These are phyloP conservation scores for Amylostereum areolatum DNA, from an alignment of 1,284 basidiomycete species.

Conservation along the genomic window DNA sequence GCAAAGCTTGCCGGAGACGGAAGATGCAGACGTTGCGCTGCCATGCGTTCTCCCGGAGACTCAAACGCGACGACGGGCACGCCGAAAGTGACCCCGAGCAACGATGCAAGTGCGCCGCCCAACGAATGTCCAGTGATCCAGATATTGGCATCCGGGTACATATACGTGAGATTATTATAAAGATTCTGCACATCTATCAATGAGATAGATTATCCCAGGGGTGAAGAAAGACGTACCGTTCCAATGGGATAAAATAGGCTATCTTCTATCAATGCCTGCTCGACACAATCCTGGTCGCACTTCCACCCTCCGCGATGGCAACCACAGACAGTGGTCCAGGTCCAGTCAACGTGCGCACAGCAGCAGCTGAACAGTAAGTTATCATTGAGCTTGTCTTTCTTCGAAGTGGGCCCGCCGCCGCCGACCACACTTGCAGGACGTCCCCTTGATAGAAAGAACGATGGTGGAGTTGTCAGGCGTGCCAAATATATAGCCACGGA, in stretches of 20 bases:
- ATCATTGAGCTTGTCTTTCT: slow-evolving; percentile 93
- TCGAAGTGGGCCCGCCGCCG: slow-evolving; percentile 78
- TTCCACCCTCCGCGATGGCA: slow-evolving; percentile 82
- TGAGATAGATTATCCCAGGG: background rate
- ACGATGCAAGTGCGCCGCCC: slow-evolving; percentile 82
- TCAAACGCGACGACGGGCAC: slow-evolving; percentile 87
- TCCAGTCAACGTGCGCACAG: slow-evolving; percentile 91
- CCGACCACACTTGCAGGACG: slow-evolving; percentile 78
- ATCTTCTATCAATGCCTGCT: slow-evolving; percentile 74
- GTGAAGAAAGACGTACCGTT: slow-evolving; percentile 43
- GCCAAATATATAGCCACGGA: slow-evolving; percentile 89
- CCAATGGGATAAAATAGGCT: slow-evolving; percentile 87
- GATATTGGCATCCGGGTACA: slow-evolving; percentile 90
- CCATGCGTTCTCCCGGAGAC: slow-evolving; percentile 86
- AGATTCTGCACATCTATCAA: slow-evolving; percentile 52
- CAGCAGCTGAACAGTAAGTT: slow-evolving; percentile 98
- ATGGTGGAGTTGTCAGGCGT: slow-evolving; percentile 81
- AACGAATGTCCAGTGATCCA: slow-evolving; percentile 91
- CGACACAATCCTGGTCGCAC: slow-evolving; percentile 82
- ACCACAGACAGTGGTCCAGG: slow-evolving; percentile 93
- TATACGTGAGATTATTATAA: slow-evolving; percentile 89
- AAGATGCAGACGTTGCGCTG: slow-evolving; percentile 82
- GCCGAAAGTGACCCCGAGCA: slow-evolving; percentile 91
- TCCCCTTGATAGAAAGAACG: slow-evolving; percentile 92
- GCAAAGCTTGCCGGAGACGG: slow-evolving; percentile 62